A percentile compares a stretch with the other conserved stretches of the same genome.
These are phyloP conservation scores for Yamadazyma pseudoaaseri DNA, from an alignment of 1,139 yeast species.

Conservation along the genomic window DNA sequence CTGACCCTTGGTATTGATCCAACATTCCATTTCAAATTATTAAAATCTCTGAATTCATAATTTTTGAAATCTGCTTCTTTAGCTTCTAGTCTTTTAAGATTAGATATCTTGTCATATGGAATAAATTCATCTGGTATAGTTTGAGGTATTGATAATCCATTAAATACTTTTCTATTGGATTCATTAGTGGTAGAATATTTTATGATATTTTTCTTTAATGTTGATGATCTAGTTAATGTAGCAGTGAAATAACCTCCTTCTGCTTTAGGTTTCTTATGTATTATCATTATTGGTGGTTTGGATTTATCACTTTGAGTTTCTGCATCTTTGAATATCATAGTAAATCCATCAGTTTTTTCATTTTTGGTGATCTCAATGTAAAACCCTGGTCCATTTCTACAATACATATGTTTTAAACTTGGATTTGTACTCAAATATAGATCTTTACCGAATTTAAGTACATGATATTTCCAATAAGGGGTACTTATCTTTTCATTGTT, in stretches of 20 bases:
- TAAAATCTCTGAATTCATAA: conserved; percentile 31
- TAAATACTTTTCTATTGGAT: conserved; percentile 16
- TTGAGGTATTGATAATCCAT: conserved; percentile 29
- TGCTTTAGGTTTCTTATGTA: conserved; percentile 24
- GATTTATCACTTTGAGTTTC: conserved; percentile 20
- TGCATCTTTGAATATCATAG: conserved; percentile 32
- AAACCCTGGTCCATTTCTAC: conserved; percentile 58
- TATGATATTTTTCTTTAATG: conserved; percentile 13
- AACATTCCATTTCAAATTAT: conserved; percentile 35
- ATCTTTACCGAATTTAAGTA: conserved; percentile 47
- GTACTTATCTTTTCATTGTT: conserved; percentile 13
- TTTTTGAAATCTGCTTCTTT: conserved; percentile 20
- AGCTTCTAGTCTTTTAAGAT: conserved; percentile 9
- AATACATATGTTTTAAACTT: conserved; percentile 50
- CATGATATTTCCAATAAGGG: conserved; percentile 63
- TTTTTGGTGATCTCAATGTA: conserved; percentile 36
- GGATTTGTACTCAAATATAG: conserved; percentile 63
- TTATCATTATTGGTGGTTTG: conserved; percentile 27
- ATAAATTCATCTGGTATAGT: conserved; percentile 22
- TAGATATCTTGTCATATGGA: conserved; percentile 20
- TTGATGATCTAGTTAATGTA: conserved; percentile 14
- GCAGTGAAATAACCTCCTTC: conserved; percentile 35
- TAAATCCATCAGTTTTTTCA: conserved; percentile 22
- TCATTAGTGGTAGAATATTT: conserved; percentile 4
- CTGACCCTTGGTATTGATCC: conserved; percentile 47